Conservation (phyloP, 2,329 filamentous ascomycete species). For the Fusarium zealandicum region DNA sequence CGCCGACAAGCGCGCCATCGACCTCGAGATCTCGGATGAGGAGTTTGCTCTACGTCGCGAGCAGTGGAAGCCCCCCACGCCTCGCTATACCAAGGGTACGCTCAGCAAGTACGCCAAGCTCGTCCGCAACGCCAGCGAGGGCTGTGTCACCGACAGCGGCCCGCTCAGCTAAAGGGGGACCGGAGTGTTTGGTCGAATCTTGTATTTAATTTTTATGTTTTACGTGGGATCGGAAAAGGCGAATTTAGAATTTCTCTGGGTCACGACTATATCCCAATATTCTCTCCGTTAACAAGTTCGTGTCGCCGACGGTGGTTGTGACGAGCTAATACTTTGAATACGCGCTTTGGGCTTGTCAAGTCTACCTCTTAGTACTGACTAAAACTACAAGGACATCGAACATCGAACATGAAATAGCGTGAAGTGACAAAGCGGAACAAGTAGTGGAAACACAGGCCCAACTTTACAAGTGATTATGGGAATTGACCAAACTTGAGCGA, state of each 20-base stretch:
- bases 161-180: conserved; percentile 30
- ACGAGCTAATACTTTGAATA: background rate
- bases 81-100: conserved; percentile 68
- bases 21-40: conserved; percentile 71
- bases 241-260: conserved; percentile 36
- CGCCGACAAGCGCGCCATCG: conserved; percentile 73
- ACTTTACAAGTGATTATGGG: conserved; percentile 20
- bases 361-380: conserved; percentile 17
- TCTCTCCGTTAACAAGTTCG: background rate
- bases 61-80: conserved; percentile 68
- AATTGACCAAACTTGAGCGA: conserved; percentile 17
- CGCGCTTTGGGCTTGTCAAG: conserved; percentile 3
- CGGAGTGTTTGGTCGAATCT: conserved; percentile 9
- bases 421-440: background rate
- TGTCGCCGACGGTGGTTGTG: background rate
- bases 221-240: conserved; percentile 41
- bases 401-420: background rate
- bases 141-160: conserved; percentile 63
- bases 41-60: conserved; percentile 66
- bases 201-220: conserved; percentile 38
- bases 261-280: conserved; percentile 29
- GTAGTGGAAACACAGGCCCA: background rate
- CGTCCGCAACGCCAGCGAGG: conserved; percentile 65
- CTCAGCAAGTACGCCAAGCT: conserved; percentile 72
- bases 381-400: conserved; percentile 5